Evolutionary conservation across 495 filamentous ascomycete genomes (phyloP), one percentile per base, ranked within the genome.

Genomic region (Elasticomyces elasticus): DNA sequence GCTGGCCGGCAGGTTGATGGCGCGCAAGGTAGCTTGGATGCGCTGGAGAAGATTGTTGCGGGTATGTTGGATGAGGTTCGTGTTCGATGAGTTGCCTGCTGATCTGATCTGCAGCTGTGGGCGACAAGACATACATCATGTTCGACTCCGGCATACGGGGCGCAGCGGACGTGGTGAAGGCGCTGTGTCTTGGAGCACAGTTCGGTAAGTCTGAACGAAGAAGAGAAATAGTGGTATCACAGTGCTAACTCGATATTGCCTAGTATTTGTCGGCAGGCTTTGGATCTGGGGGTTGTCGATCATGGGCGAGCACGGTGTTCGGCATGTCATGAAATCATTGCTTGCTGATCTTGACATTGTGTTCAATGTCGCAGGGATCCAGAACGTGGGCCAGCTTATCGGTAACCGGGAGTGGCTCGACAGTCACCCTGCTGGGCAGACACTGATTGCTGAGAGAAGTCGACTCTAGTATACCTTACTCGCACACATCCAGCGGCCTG

Each of bases 341-440:
- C 56, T 86, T 43, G 80, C 80, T 0, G 82, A 85, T 48, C 77
- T 86, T 27, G 82, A 86, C 68, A 80, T 83, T 31, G 50, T 82
- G 48, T 79, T 85, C 76, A 77, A 74, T 35, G 74, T 79, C n/a
- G 79, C 72, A n/a, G 81, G 82, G 15, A 80, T 78, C 58, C 72
- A 75, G 25, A 66, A 66, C 20, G 62, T 83, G 12, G 63, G 66
- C n/a, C 73, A 81, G 45, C 78, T 83, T 3, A 49, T 49, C n/a
- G 45, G 45, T 47, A 69, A 76, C 47, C 54, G 67, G 38, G 63
- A 43, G 30, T 56, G 54, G 54, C 17, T 55, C 4, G 54, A 56
- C 7, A 56, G 46, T 37, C 46, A 51, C 11, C 45, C 47, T 12
- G 37, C 22, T 5, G 45, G 35, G 9, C 31, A 51, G 23, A 38